Evolutionary conservation across 116 monocot genomes (phyloP).

Genomic region (Papilionanthe hybrid): DNA sequence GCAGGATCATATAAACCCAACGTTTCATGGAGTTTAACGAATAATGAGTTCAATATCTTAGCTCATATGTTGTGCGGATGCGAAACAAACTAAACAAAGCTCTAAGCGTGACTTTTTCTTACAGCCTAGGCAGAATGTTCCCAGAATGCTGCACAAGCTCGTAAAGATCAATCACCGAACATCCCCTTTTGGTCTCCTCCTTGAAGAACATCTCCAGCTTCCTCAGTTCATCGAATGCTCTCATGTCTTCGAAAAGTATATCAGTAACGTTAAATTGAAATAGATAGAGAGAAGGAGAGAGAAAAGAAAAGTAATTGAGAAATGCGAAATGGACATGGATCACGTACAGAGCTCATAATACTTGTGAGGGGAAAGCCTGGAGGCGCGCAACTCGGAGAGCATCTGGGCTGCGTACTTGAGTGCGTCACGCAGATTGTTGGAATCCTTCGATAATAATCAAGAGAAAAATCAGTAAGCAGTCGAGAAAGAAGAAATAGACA

Average conservation of each 20-base stretch:
- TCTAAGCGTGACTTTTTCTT: conserved; percentile 21
- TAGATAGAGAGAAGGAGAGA: background rate
- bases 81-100: background rate
- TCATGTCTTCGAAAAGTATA: conserved; percentile 57
- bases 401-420: conserved; percentile 97
- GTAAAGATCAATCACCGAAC: conserved; percentile 85
- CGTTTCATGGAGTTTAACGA: background rate
- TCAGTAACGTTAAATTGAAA: background rate
- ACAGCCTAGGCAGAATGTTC: conserved; percentile 92
- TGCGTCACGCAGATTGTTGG: conserved; percentile 86
- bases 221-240: conserved; percentile 95
- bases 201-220: conserved; percentile 96
- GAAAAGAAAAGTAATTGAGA: background rate
- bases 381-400: conserved; percentile 97
- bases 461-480: background rate
- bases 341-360: conserved; percentile 91
- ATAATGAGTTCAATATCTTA: background rate
- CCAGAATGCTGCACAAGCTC: conserved; percentile 99
- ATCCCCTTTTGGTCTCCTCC: conserved; percentile 77
- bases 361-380: conserved; percentile 92
- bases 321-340: background rate
- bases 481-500: conserved; percentile 9
- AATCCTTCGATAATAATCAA: conserved; percentile 43
- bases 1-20: background rate
- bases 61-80: background rate